Percentiles rank a stretch among this genome's conserved stretches.
These are phyloP conservation scores for Serpula lacrymans DNA, from an alignment of 768 basidiomycete species.

Conservation along the genomic window DNA sequence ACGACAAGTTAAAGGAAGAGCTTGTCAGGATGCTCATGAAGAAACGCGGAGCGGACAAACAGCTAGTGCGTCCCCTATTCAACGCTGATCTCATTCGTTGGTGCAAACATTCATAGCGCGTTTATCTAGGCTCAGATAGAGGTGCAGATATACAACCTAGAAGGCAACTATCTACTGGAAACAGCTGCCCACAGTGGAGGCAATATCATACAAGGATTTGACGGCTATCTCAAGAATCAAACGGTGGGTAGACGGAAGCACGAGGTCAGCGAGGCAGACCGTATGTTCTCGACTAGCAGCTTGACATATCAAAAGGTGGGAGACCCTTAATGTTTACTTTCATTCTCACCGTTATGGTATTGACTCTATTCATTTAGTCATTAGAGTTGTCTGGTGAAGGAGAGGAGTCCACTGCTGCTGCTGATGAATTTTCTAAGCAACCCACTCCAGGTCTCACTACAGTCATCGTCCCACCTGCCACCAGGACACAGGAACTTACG, in stretches of 20 bases:
- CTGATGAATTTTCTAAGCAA: conserved; percentile 63
- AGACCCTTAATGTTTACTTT: conserved; percentile 2
- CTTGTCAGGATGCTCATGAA: conserved; percentile 69
- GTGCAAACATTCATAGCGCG: not conserved
- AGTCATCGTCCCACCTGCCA: conserved; percentile 72
- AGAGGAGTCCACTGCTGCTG: conserved; percentile 56
- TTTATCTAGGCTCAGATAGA: conserved; percentile 66
- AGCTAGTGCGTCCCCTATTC: conserved; percentile 64
- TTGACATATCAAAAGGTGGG: conserved; percentile 69
- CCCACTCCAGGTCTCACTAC: conserved; percentile 74
- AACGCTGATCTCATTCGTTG: not conserved
- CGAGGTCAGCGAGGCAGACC: conserved; percentile 73
- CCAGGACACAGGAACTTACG: conserved; percentile 61
- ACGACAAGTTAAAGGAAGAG: conserved; percentile 72
- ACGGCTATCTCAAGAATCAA: conserved; percentile 81
- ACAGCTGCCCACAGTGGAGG: conserved; percentile 76
- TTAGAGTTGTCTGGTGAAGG: conserved; percentile 72
- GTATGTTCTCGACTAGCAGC: conserved; percentile 82
- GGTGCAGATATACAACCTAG: conserved; percentile 73
- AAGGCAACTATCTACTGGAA: conserved; percentile 73
- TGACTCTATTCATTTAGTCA: conserved; percentile 45
- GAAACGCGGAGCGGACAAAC: conserved; percentile 73
- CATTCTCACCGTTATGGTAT: conserved; percentile 6
- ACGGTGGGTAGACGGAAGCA: conserved; percentile 63
- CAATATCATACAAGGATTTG: conserved; percentile 86